Percentiles rank a stretch among this genome's conserved stretches.
phyloP scores from a whole-genome alignment of 2,329 filamentous ascomycete genomes.

The Fusarium newnesense region DNA sequence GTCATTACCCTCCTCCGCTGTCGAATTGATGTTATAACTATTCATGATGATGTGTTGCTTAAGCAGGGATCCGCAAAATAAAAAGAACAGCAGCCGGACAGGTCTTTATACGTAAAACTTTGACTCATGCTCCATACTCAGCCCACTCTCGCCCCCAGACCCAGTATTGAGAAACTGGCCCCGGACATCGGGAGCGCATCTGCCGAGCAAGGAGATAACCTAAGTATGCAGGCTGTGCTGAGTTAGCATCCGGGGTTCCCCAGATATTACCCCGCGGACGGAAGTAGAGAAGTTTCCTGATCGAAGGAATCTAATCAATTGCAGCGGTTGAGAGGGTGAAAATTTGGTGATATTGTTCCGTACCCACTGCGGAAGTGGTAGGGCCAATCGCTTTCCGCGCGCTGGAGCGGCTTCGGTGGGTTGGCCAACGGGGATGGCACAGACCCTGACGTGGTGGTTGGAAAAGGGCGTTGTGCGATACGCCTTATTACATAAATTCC shows the following conservation, averaged over 20 bases:
- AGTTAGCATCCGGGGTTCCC: neutral
- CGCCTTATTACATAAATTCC: neutral
- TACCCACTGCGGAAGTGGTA: neutral
- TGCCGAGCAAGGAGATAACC: neutral
- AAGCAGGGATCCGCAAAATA: neutral
- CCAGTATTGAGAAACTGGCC: neutral
- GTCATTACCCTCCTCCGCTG: neutral
- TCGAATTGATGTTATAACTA: neutral
- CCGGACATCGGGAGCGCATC: neutral
- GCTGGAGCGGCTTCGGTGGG: neutral
- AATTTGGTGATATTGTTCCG: neutral
- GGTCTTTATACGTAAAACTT: conserved; percentile 5
- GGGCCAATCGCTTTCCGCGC: neutral
- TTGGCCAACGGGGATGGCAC: neutral
- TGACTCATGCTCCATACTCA: conserved; percentile 7
- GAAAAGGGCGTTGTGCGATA: neutral
- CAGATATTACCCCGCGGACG: neutral
- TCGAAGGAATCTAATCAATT: neutral
- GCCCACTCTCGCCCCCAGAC: conserved; percentile 5
- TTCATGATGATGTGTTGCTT: neutral
- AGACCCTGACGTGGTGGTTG: neutral
- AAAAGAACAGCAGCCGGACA: neutral
- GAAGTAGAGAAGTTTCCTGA: neutral
- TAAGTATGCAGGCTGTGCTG: neutral
- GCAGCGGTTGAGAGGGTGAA: neutral